These are phyloP conservation scores for Tylopilus subfusipes DNA, from an alignment of 768 basidiomycete species.

Conservation along the genomic window DNA sequence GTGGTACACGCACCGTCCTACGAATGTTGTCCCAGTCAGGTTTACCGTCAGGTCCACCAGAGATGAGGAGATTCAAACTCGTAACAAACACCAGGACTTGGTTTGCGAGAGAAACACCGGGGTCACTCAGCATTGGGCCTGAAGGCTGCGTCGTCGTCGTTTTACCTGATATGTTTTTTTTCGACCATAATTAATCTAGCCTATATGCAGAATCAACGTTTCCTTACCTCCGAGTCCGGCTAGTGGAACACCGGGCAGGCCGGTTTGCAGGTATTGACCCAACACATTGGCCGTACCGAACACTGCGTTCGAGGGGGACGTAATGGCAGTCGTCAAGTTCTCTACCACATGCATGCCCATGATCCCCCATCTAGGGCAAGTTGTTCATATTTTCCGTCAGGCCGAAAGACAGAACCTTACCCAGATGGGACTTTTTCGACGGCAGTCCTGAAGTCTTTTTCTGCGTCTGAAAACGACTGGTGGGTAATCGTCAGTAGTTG, in stretches of 20 bases:
- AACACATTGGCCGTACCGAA: neutral
- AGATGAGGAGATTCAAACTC: constrained; percentile 5
- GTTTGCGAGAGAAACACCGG: constrained; percentile 1
- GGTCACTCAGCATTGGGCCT: constrained; percentile 7
- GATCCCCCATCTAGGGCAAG: neutral
- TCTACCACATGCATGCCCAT: neutral
- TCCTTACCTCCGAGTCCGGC: neutral
- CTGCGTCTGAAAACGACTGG: neutral
- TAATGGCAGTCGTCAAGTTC: neutral
- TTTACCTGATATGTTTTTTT: neutral
- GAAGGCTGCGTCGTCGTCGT: neutral
- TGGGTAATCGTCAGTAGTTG: neutral
- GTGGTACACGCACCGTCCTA: constrained; percentile 3
- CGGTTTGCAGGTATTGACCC: neutral
- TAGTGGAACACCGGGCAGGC: neutral
- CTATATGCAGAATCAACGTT: neutral
- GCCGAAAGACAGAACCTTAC: neutral
- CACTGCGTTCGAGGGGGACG: neutral
- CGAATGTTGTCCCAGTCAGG: constrained; percentile 16
- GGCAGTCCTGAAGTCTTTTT: neutral
- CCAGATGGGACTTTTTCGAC: neutral
- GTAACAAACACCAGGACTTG: constrained; percentile 7
- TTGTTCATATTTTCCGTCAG: too few relatives aligned
- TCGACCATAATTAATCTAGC: neutral
- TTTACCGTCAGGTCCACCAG: constrained; percentile 7